These are phyloP conservation scores for Carallia brachiata DNA, from an alignment of 345 rosid species.

Conservation along the genomic window DNA sequence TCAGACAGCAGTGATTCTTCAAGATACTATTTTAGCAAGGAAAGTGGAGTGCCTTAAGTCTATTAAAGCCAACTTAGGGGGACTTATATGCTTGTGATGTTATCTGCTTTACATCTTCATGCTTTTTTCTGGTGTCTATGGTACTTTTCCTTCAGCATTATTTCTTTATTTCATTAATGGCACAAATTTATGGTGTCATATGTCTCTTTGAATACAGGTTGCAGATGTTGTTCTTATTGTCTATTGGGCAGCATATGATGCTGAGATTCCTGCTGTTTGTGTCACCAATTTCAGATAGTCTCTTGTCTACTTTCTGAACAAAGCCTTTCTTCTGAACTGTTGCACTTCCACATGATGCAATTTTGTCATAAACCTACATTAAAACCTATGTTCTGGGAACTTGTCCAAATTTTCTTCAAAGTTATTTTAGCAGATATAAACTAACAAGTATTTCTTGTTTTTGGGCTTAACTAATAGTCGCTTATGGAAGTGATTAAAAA, in stretches of 20 bases:
- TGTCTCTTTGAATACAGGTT: constrained; percentile 44
- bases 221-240: constrained; percentile 97
- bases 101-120: background rate
- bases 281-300: constrained; percentile 92
- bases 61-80: constrained; percentile 90
- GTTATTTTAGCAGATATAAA: too few relatives aligned
- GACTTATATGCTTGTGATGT: constrained; percentile 22
- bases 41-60: constrained; percentile 87
- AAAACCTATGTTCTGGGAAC: too few relatives aligned
- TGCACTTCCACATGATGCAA: background rate
- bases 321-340: constrained; percentile 5
- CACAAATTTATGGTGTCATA: too few relatives aligned
- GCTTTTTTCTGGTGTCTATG: background rate
- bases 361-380: too few relatives aligned
- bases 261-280: constrained; percentile 93
- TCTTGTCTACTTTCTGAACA: background rate
- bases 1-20: constrained; percentile 85
- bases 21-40: constrained; percentile 68
- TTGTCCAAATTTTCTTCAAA: too few relatives aligned
- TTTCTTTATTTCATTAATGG: background rate
- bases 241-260: constrained; percentile 94
- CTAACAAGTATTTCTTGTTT: too few relatives aligned
- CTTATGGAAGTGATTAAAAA: too few relatives aligned
- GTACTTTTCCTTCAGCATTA: background rate
- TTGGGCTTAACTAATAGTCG: too few relatives aligned